Evolutionary conservation across 2,329 filamentous ascomycete species (phyloP).

Genomic region (Herpomyces periplanetae): DNA sequence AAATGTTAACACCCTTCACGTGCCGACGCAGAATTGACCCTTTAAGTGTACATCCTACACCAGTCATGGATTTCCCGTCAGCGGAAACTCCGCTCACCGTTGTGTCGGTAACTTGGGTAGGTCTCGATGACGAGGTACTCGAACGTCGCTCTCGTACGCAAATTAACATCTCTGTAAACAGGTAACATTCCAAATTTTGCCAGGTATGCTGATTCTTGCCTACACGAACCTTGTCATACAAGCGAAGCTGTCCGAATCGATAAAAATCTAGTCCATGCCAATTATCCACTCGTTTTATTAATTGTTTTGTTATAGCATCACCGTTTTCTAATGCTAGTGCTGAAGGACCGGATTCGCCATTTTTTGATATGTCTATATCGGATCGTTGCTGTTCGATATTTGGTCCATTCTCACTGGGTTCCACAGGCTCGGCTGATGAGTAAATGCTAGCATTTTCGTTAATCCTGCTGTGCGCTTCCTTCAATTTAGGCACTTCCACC

Average conservation of each 20-base stretch:
- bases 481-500: constrained; percentile 63
- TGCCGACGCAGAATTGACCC: constrained; percentile 94
- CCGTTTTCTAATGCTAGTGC: constrained; percentile 29
- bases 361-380: constrained; percentile 9
- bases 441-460: not conserved
- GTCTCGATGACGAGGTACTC: constrained; percentile 22
- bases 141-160: constrained; percentile 44
- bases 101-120: constrained; percentile 12
- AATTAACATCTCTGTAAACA: constrained; percentile 96
- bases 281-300: constrained; percentile 66
- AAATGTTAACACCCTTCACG: constrained; percentile 44
- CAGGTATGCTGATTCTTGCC: constrained; percentile 85
- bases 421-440: not conserved
- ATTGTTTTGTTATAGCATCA: constrained; percentile 50
- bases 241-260: constrained; percentile 57
- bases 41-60: constrained; percentile 61
- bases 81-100: too few relatives aligned
- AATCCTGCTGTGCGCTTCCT: too few relatives aligned
- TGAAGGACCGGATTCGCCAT: constrained; percentile 15
- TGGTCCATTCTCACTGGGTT: constrained; percentile 6
- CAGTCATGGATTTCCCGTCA: too few relatives aligned
- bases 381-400: constrained; percentile 18
- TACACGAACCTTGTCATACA: constrained; percentile 62
- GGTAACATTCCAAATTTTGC: constrained; percentile 87
- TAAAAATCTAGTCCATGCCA: constrained; percentile 84